Percentiles rank a stretch among this genome's conserved stretches.
Evolutionary conservation across 2,329 filamentous ascomycete genomes (phyloP).

Genomic region (Alternaria atra): DNA sequence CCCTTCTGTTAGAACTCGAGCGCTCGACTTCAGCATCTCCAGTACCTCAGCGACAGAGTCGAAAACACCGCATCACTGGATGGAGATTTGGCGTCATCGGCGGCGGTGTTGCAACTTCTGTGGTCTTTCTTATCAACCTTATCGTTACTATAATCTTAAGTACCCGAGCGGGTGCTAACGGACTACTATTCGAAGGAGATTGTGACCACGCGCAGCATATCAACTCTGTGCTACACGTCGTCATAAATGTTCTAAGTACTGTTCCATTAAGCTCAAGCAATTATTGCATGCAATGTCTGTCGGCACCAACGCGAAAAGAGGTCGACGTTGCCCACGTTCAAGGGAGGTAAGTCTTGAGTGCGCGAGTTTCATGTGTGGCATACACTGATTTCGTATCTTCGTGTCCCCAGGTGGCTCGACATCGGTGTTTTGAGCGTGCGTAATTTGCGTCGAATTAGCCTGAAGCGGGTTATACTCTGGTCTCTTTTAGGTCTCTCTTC

Average conservation of each 20-base stretch:
- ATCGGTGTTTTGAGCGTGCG: neutral
- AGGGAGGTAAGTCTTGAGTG: neutral
- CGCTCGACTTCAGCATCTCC: too few species aligned
- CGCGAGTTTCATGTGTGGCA: neutral
- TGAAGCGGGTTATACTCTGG: conserved; percentile 1
- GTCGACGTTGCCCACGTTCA: conserved; percentile 21
- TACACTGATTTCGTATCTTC: too few species aligned
- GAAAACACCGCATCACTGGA: neutral
- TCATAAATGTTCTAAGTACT: conserved; percentile 56
- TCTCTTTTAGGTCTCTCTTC: neutral
- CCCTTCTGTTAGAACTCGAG: too few species aligned
- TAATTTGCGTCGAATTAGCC: conserved; percentile 1
- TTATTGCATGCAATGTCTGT: conserved; percentile 28
- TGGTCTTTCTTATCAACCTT: conserved; percentile 3
- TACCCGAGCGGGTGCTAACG: neutral
- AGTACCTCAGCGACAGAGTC: too few species aligned
- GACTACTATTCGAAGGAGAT: conserved; percentile 23
- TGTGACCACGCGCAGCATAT: conserved; percentile 21
- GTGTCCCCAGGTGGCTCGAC: neutral
- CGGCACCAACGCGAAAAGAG: conserved; percentile 20
- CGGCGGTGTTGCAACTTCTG: neutral
- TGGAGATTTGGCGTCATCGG: neutral
- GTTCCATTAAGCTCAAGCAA: conserved; percentile 21
- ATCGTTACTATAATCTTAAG: neutral
- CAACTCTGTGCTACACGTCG: conserved; percentile 51